phyloP scores from a whole-genome alignment of 1,284 basidiomycete genomes.

The Cryptococcus sp. region DNA sequence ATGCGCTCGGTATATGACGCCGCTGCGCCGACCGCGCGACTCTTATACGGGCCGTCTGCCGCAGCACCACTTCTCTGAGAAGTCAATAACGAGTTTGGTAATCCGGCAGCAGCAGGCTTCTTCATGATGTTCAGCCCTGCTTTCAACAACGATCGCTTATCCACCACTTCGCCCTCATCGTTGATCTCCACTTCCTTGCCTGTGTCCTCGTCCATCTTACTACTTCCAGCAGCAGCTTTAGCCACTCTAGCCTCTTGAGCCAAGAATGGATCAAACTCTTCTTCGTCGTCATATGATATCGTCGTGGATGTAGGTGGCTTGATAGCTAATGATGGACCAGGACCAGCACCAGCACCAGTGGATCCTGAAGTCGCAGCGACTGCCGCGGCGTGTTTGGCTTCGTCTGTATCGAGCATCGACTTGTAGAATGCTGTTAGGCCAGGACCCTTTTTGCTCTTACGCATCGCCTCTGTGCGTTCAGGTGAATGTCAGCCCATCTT shows the following conservation, averaged over 20 bases:
- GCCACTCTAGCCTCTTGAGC: conserved; percentile 31
- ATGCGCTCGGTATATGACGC: conserved; percentile 77
- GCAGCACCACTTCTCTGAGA: conserved; percentile 57
- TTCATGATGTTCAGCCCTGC: conserved; percentile 83
- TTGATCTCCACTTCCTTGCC: conserved; percentile 93
- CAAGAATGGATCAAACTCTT: conserved; percentile 48
- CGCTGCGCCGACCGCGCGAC: conserved; percentile 73
- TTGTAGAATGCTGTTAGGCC: conserved; percentile 88
- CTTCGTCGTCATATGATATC: conserved; percentile 37
- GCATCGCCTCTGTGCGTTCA: conserved; percentile 60
- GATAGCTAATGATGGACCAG: conserved; percentile 51
- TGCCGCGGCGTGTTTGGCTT: conserved; percentile 77
- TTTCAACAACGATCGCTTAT: conserved; percentile 86
- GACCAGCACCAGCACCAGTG: conserved; percentile 17
- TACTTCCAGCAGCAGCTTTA: conserved; percentile 8
- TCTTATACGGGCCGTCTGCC: conserved; percentile 47
- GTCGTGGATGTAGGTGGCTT: conserved; percentile 26
- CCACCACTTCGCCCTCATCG: conserved; percentile 96
- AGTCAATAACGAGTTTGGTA: conserved; percentile 33
- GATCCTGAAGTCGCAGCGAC: conserved; percentile 64
- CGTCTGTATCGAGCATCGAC: conserved; percentile 75
- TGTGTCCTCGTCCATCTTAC: conserved; percentile 53
- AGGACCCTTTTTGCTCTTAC: conserved; percentile 58
- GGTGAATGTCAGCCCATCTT: background rate
- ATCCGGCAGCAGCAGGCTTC: conserved; percentile 36